Base-by-base conservation (phyloP, 2,329 filamentous ascomycete genomes). In the Fusarium keratoplasticum region DNA sequence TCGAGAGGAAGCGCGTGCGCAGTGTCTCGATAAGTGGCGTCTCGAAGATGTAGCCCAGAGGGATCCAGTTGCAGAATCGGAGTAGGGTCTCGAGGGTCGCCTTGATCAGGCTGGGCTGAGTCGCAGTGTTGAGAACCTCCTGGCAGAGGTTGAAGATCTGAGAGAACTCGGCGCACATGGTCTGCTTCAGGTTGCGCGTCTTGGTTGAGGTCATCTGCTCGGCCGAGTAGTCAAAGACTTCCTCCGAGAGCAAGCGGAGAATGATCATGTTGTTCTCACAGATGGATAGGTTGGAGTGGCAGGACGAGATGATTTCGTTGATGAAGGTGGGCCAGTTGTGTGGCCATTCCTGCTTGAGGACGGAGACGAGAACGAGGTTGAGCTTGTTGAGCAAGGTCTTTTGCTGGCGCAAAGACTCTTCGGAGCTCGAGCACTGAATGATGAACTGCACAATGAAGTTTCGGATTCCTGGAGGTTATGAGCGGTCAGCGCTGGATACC, bases 231-330 rank as follows among this genome's bases (percentile, higher is more conserved):
- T 99, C 96, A 81, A 99, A 99, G 40, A 99, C 96, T 84, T 99
- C 96, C 83, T 99, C 96, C 8, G 96, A 99, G 54, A 99, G 89
- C 78, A 99, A 87, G 69, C 96, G 93, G 77, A 99, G 90, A 78
- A 99, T 98, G 74, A 94, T 95, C 96, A 99, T 99, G 88, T 99
- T 99, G 87, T 99, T 99, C 86, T 99, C 96, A 89, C 97, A 99
- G 79, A 99, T 97, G 40, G 96, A 96, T 63, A 99, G 88, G 84
- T 94, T 98, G 77, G 94, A 96, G 82, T 97, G 95, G 85, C 95
- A 98, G 65, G 96, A 96, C 25, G 95, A 93, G 79, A 99, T 95
- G 84, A 99, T 99, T 87, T 99, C 96, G 87, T 98, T 98, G 89
- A 99, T 98, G 85, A 99, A 99, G 22, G 95, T 98, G 13, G 97